Percentiles rank a stretch among this genome's conserved stretches.
These are phyloP conservation scores for Datisca glomerata DNA, from an alignment of 306 rosid species.

Conservation along the genomic window DNA sequence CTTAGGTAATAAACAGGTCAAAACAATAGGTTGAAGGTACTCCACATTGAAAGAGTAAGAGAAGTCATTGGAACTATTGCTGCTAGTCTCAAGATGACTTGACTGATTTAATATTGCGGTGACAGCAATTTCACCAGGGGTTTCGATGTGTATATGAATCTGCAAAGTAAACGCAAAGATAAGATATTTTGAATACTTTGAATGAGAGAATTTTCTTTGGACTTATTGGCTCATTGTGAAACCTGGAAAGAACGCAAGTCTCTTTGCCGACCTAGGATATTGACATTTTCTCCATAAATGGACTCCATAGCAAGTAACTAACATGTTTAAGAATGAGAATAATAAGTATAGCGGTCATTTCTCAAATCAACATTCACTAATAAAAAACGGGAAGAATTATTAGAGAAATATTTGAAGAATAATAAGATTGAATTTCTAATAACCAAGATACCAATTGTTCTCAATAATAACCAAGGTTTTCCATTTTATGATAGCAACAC, in stretches of 20 bases:
- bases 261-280: constrained; percentile 36
- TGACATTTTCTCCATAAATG: constrained; percentile 59
- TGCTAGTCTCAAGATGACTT: constrained; percentile 14
- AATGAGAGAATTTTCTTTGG: constrained; percentile 1
- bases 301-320: constrained; percentile 82
- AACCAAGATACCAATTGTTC: too few relatives aligned
- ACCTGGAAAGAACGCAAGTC: constrained; percentile 69
- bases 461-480: too few relatives aligned
- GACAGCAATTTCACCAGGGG: constrained; percentile 37
- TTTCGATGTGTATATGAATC: constrained; percentile 50
- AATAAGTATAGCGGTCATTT: neutral
- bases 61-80: constrained; percentile 28
- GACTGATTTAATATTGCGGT: constrained; percentile 42
- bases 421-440: too few relatives aligned
- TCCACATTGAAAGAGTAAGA: constrained; percentile 55
- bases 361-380: too few relatives aligned
- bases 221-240: constrained; percentile 15
- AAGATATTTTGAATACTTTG: neutral
- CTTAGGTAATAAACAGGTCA: constrained; percentile 72
- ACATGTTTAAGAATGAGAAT: constrained; percentile 6
- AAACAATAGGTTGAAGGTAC: constrained; percentile 69
- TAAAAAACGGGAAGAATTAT: too few relatives aligned
- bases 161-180: constrained; percentile 13
- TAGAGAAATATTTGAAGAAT: too few relatives aligned
- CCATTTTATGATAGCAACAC: too few relatives aligned